Conservation (phyloP, 352 stramenopile genomes). For the Thraustotheca clavata region DNA sequence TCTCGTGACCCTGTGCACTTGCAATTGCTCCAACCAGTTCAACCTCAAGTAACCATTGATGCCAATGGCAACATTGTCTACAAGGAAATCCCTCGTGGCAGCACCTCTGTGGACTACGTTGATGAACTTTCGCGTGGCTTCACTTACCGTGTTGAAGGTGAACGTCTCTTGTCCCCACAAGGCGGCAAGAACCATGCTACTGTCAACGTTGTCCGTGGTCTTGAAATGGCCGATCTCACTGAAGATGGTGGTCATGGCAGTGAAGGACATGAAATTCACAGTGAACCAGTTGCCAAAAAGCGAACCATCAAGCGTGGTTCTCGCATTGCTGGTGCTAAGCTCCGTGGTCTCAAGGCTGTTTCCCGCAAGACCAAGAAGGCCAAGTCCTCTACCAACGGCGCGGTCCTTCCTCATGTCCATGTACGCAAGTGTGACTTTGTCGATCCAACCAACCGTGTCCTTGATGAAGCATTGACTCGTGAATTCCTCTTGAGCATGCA, state of each 20-base stretch:
- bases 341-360: conserved; percentile 47
- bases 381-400: background rate
- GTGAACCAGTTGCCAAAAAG: conserved; percentile 6
- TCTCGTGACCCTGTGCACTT: conserved; percentile 48
- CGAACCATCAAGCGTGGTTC: conserved; percentile 7
- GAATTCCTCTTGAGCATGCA: conserved; percentile 72
- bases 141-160: conserved; percentile 36
- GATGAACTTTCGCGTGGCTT: conserved; percentile 54
- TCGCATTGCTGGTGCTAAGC: conserved; percentile 33
- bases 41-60: conserved; percentile 46
- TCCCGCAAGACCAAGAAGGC: conserved; percentile 33
- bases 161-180: conserved; percentile 19
- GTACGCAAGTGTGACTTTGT: conserved; percentile 63
- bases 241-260: background rate
- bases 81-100: conserved; percentile 39
- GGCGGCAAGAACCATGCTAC: conserved; percentile 9
- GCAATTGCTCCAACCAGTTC: conserved; percentile 40
- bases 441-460: conserved; percentile 70
- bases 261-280: conserved; percentile 16
- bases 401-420: conserved; percentile 57
- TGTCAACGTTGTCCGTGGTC: conserved; percentile 4
- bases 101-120: conserved; percentile 59
- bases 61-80: conserved; percentile 47
- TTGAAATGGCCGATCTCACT: conserved; percentile 17
- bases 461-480: conserved; percentile 74